phyloP scores from a whole-genome alignment of 2,329 filamentous ascomycete genomes.

The Fusarium oligoseptatum region DNA sequence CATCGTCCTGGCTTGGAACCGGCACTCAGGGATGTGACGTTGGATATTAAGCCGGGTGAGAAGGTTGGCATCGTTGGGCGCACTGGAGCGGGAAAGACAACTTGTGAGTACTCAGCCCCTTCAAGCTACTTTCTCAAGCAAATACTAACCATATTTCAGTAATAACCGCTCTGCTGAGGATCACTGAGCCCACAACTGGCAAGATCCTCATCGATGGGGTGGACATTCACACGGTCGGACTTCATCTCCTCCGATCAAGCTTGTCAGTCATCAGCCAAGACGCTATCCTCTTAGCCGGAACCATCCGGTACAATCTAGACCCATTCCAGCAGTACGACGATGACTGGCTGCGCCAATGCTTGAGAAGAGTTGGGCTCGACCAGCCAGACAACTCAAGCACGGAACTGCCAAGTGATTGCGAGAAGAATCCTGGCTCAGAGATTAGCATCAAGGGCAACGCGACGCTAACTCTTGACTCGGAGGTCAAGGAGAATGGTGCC shows the following conservation, averaged over 20 bases:
- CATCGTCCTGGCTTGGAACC: slow-evolving; percentile 23
- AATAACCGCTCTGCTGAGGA: slow-evolving; percentile 17
- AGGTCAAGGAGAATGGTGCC: slow-evolving; percentile 31
- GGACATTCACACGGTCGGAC: slow-evolving; percentile 25
- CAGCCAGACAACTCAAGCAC: neutral
- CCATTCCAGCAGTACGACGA: slow-evolving; percentile 31
- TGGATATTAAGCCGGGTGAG: slow-evolving; percentile 21
- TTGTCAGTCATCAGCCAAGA: slow-evolving; percentile 34
- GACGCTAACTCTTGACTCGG: slow-evolving; percentile 12
- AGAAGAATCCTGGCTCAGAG: neutral
- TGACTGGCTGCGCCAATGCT: slow-evolving; percentile 20
- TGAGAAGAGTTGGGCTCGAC: slow-evolving; percentile 8
- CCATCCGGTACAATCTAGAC: slow-evolving; percentile 29
- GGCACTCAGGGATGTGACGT: slow-evolving; percentile 9
- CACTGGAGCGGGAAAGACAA: slow-evolving; percentile 30
- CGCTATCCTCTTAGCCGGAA: slow-evolving; percentile 22
- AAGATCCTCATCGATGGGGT: slow-evolving; percentile 25
- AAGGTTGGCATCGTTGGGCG: slow-evolving; percentile 27
- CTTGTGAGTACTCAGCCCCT: slow-evolving; percentile 2
- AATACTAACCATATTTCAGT: slow-evolving; percentile 1
- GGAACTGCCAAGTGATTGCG: neutral
- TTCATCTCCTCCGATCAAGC: slow-evolving; percentile 23
- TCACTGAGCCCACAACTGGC: slow-evolving; percentile 25
- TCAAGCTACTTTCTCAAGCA: neutral
- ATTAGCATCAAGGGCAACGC: neutral